Percentiles rank a stretch among this genome's conserved stretches.
These are phyloP conservation scores for Hypomyces rosellus DNA, from an alignment of 2,329 filamentous ascomycete species.

Conservation along the genomic window DNA sequence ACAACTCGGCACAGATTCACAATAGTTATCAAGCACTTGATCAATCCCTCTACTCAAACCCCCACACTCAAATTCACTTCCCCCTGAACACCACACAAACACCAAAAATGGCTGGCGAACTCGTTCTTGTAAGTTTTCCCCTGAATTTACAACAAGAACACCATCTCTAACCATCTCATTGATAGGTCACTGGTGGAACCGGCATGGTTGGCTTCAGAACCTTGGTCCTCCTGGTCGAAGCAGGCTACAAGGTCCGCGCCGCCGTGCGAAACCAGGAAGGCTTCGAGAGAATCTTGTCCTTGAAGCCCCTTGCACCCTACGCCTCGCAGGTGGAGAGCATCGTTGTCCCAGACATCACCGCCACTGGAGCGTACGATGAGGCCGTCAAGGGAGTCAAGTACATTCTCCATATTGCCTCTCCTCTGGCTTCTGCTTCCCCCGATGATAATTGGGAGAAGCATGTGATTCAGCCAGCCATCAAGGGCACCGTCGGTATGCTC, in stretches of 20 bases:
- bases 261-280: conserved; percentile 20
- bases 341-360: conserved; percentile 31
- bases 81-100: too few relatives aligned
- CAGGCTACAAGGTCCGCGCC: conserved; percentile 21
- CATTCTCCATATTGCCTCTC: conserved; percentile 27
- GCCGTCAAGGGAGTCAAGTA: conserved; percentile 30
- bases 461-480: conserved; percentile 28
- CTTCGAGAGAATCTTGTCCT: not conserved
- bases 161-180: too few relatives aligned
- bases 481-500: conserved; percentile 31
- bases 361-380: conserved; percentile 32
- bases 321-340: not conserved
- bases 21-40: too few relatives aligned
- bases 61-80: too few relatives aligned
- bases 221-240: conserved; percentile 18
- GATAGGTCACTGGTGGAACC: conserved; percentile 19
- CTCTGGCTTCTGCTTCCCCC: conserved; percentile 20
- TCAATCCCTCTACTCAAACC: too few relatives aligned
- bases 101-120: too few relatives aligned
- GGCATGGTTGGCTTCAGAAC: conserved; percentile 24
- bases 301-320: conserved; percentile 10
- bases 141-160: too few relatives aligned
- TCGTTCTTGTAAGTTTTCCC: too few relatives aligned
- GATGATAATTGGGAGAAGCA: not conserved
- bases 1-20: too few relatives aligned